These are phyloP conservation scores for Drechslerella coelobrocha DNA, from an alignment of 2,329 filamentous ascomycete species.

Conservation along the genomic window DNA sequence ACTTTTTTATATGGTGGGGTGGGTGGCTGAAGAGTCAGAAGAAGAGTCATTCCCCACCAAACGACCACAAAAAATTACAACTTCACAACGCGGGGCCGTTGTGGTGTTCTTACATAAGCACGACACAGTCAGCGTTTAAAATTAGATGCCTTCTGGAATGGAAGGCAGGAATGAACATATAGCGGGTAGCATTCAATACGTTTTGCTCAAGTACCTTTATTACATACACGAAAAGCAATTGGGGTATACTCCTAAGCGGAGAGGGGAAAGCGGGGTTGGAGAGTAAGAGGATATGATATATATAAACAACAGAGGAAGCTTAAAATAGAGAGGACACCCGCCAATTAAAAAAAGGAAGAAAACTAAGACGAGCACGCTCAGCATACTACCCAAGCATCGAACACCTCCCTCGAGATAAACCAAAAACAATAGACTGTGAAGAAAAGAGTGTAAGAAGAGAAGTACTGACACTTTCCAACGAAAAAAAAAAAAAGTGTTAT, in stretches of 20 bases:
- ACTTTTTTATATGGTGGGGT: background rate
- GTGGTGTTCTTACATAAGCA: background rate
- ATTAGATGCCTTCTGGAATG: background rate
- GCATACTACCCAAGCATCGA: slow-evolving; percentile 23
- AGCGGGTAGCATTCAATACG: too few relatives aligned
- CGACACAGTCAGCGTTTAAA: background rate
- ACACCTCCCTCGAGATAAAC: slow-evolving; percentile 27
- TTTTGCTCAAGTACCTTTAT: background rate
- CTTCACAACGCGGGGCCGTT: background rate
- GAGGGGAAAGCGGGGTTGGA: background rate
- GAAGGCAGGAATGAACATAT: background rate
- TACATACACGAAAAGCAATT: slow-evolving; percentile 2
- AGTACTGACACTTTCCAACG: slow-evolving; percentile 16
- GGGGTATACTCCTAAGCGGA: slow-evolving; percentile 1
- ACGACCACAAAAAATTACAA: background rate
- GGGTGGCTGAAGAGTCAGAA: background rate
- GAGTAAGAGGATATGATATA: slow-evolving; percentile 1
- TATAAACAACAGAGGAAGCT: slow-evolving; percentile 44
- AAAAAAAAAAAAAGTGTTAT: slow-evolving; percentile 16
- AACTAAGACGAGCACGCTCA: slow-evolving; percentile 43
- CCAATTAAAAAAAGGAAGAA: slow-evolving; percentile 30
- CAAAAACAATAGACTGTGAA: slow-evolving; percentile 16
- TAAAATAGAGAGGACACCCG: slow-evolving; percentile 42
- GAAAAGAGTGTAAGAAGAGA: slow-evolving; percentile 40
- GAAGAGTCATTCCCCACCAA: background rate